These are phyloP conservation scores for Nicotiana tomentosiformis DNA, from an alignment of 257 asterid species.

Conservation along the genomic window DNA sequence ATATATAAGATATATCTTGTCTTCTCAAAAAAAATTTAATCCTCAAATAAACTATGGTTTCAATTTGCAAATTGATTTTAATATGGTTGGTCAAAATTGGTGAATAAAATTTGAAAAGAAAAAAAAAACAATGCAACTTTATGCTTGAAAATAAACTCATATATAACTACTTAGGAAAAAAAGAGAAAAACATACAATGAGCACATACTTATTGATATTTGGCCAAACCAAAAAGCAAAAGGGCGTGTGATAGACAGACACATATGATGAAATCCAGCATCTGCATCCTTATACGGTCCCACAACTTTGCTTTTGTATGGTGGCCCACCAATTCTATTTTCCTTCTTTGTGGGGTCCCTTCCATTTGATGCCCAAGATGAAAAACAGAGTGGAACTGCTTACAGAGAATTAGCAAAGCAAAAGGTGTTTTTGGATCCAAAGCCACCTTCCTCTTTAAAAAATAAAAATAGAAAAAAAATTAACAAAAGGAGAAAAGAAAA, in stretches of 20 bases:
- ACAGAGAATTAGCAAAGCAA: conserved; percentile 38
- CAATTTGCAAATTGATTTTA: background rate
- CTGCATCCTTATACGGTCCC: conserved; percentile 29
- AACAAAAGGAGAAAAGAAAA: background rate
- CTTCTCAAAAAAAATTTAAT: too few relatives aligned
- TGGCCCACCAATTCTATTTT: conserved; percentile 23
- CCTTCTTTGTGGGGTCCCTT: conserved; percentile 13
- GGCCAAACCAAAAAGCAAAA: conserved; percentile 24
- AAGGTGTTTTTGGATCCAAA: conserved; percentile 65
- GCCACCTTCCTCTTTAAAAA: conserved; percentile 18
- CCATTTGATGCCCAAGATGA: conserved; percentile 27
- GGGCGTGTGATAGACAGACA: conserved; percentile 25
- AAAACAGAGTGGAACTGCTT: conserved; percentile 20
- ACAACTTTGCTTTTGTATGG: conserved; percentile 12
- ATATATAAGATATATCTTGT: too few relatives aligned
- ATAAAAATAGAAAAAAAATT: background rate
- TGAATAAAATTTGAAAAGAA: background rate
- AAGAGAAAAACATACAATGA: background rate
- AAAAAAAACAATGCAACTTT: background rate
- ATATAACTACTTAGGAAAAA: too few relatives aligned
- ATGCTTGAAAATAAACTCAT: background rate
- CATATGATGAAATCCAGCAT: conserved; percentile 57
- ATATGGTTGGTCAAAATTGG: background rate
- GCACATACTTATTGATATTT: conserved; percentile 21
- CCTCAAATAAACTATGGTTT: background rate